Evolutionary conservation across 1,284 basidiomycete genomes (phyloP), one percentile per base, ranked within the genome.

Genomic region (Trametes hirsuta): DNA sequence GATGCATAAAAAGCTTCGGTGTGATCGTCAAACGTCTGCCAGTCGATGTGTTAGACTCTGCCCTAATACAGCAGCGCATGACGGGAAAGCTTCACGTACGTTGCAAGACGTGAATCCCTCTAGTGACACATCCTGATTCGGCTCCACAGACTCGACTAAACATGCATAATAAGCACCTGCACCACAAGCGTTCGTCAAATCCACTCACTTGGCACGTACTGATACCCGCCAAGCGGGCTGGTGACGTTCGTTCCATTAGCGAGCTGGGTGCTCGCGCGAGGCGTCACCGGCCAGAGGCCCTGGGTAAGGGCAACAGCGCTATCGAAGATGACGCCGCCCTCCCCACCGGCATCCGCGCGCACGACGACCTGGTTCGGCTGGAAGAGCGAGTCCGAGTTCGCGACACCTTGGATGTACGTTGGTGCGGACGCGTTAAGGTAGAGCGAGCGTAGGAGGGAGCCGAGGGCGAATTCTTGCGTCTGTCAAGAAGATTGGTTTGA

Each of bases 191-290:
- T 1, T 35, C 35, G 10, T 15, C 24, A 37, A 42, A 14, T 5
- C 18, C 2, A 21, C 84, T 69, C 67, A 87, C 87, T 84, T 8
- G 86, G 84, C 49, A 91, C 71, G 64, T 87, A 87, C 77, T 83
- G 81, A 62, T 85, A 87, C 0, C 84, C 85, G 15, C 75, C 74
- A 6, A 84, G 70, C 0, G 82, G 82, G 15, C 78, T 77, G 0
- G 76, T 68, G n/a, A 86, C 74, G 11, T 44, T 74, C 21, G 79
- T 71, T 9, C 84, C 83, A 60, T 84, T 79, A 0, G 81, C 84
- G 12, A 85, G 75, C 2, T 70, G 74, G 35, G 71, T 76, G 30
- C 66, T 76, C 34, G 70, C 70, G 3, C 64, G 47, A 12, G 67
- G 58, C 2, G 76, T 78, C 0, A 77, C 71, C 1, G 81, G 81